A percentile compares a stretch with the other conserved stretches of the same genome.
These are phyloP conservation scores for Globisporangium okanoganense DNA, from an alignment of 352 stramenopile species.

Conservation along the genomic window DNA sequence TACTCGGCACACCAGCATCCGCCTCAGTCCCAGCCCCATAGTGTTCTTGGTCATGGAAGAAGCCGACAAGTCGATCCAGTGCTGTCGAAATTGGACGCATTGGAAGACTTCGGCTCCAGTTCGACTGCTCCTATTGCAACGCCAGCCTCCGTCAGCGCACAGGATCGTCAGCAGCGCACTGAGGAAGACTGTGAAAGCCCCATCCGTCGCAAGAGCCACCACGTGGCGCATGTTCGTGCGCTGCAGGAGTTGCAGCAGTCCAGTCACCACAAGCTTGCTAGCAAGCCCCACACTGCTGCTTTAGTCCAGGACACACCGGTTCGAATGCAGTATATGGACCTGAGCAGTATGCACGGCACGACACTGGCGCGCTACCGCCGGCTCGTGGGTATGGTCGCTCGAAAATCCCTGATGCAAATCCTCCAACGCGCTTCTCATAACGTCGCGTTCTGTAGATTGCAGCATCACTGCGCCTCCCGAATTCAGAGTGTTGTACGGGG, in stretches of 20 bases:
- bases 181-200: background rate
- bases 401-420: background rate
- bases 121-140: background rate
- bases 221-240: background rate
- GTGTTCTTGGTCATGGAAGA: no score
- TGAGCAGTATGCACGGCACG: constrained; percentile 1
- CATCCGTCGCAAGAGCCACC: background rate
- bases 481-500: background rate
- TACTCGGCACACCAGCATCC: background rate
- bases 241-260: background rate
- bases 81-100: constrained; percentile 1
- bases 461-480: background rate
- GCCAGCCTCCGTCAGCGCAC: background rate
- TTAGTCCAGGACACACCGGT: background rate
- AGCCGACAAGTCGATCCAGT: background rate
- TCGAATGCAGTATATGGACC: background rate
- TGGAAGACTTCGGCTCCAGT: no score
- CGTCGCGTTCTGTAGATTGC: background rate
- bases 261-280: background rate
- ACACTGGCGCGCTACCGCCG: constrained; percentile 2
- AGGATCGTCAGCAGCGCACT: background rate
- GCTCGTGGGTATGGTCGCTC: background rate
- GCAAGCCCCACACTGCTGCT: background rate
- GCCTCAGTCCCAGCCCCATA: background rate
- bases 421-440: background rate